Evolutionary conservation across 1,284 basidiomycete species (phyloP), one percentile per base, ranked within the genome.

Genomic region (Sporisorium exsertum): DNA sequence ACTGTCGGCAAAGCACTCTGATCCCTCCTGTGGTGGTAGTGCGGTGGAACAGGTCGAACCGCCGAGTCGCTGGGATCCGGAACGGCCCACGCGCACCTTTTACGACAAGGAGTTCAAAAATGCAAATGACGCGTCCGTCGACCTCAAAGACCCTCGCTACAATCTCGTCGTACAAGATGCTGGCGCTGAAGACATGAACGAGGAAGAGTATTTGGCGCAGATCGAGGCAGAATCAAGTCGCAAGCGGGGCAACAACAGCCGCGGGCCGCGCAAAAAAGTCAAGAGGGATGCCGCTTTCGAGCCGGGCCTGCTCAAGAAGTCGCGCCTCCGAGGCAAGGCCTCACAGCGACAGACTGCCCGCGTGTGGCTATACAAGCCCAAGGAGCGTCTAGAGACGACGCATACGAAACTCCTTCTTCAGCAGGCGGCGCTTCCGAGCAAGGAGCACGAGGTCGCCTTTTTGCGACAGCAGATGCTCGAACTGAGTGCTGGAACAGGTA

Each of bases 401-500:
- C 58, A 63, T 5, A 26, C 56, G 7, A 53, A 35, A 47, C 57
- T 77, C 1, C 10, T 35, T 12, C 24, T 20, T 18, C 27, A 55
- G 24, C 62, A 62, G 20, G n/a, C 45, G 2, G 16, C 15, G 4
- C 61, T 63, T 9, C 62, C 60, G 7, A 32, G 59, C 56, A 77
- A 77, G 42, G 69, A 72, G 74, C 69, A 68, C 58, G 74, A 77
- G 55, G 59, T 59, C 2, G 64, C 64, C n/a, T 77, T 77, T 49
- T 35, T 78, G 49, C 53, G 67, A 15, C 57, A 61, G 49, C 62
- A 75, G 43, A 53, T 68, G 26, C 22, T 59, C 29, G 69, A 77
- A 32, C 45, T 55, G 10, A 32, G 26, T 16, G 29, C 22, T 29
- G 88, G 96, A 95, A 24, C 96, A 95, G 86, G 91, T 94, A 13